Evolutionary conservation across 2,329 filamentous ascomycete genomes (phyloP).

Genomic region (Didymella lethalis): DNA sequence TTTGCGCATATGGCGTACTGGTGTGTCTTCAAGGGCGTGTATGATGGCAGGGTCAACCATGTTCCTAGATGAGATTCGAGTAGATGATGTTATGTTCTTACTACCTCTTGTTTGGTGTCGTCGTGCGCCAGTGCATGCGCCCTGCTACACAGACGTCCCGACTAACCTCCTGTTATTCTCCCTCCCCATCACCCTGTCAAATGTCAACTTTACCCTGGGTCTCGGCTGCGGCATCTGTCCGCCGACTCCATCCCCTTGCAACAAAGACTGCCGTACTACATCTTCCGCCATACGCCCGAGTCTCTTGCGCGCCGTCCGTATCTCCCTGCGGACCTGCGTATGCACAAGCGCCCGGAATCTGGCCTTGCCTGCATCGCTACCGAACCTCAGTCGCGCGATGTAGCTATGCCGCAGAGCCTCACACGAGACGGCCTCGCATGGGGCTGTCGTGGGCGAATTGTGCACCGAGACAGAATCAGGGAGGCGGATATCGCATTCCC

Average conservation of each 20-base stretch:
- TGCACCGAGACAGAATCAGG: background rate
- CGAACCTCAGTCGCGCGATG: too few relatives aligned
- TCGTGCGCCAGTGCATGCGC: too few relatives aligned
- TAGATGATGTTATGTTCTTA: background rate
- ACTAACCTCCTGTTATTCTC: too few relatives aligned
- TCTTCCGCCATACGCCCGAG: too few relatives aligned
- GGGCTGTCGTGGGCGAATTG: background rate
- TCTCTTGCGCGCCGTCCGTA: too few relatives aligned
- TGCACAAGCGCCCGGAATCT: too few relatives aligned
- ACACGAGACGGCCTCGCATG: background rate
- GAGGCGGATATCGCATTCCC: background rate
- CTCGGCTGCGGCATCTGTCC: background rate
- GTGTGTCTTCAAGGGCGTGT: constrained; percentile 61
- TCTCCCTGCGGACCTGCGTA: too few relatives aligned
- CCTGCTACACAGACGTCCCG: too few relatives aligned
- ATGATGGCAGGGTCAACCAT: constrained; percentile 30
- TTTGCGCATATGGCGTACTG: constrained; percentile 70
- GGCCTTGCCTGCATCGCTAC: too few relatives aligned
- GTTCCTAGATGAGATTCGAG: constrained; percentile 14
- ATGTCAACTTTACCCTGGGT: background rate
- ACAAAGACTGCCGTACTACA: too few relatives aligned
- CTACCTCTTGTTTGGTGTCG: background rate
- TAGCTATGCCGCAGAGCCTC: too few relatives aligned
- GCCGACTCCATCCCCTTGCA: background rate
- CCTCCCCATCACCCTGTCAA: background rate